Percentiles rank a stretch among this genome's conserved stretches.
Conservation (phyloP, 2,329 filamentous ascomycete genomes). For the Calcarisporium arbuscula region DNA sequence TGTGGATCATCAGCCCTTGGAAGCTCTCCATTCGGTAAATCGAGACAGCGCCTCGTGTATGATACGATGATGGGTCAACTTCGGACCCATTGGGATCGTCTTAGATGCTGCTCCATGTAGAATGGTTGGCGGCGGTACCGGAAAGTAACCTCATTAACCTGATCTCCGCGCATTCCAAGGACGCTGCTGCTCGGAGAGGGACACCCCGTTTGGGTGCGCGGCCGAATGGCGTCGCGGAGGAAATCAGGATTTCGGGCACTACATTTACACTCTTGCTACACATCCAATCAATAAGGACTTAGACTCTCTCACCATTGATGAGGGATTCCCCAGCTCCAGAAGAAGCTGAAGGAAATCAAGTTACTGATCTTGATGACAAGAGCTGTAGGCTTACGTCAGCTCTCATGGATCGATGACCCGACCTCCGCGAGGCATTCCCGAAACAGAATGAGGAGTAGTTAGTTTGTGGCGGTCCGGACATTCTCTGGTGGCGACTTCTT, state of each 20-base stretch:
- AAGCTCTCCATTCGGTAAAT: not conserved
- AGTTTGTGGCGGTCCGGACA: not conserved
- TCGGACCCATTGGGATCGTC: not conserved
- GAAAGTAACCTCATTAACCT: conserved; percentile 4
- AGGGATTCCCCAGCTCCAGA: conserved; percentile 2
- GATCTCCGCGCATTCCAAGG: conserved; percentile 1
- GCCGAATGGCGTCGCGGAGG: conserved; percentile 1
- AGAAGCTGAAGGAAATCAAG: conserved; percentile 3
- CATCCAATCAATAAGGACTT: too few relatives aligned
- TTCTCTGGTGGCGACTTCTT: conserved; percentile 1
- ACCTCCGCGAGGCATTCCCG: conserved; percentile 1
- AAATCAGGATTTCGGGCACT: conserved; percentile 2
- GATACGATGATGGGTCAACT: not conserved
- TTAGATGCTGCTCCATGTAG: conserved; percentile 2
- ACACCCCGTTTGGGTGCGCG: conserved; percentile 1
- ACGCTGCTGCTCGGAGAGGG: not conserved
- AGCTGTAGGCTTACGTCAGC: conserved; percentile 2
- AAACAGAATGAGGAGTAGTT: not conserved
- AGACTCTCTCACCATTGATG: not conserved
- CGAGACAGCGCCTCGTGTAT: not conserved
- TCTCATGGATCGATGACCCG: conserved; percentile 5
- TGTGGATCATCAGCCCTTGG: too few relatives aligned
- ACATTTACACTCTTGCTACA: not conserved
- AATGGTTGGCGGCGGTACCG: conserved; percentile 1
- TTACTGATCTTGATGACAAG: conserved; percentile 3